Evolutionary conservation across 768 basidiomycete species (phyloP).

Genomic region (Suillus lakei): DNA sequence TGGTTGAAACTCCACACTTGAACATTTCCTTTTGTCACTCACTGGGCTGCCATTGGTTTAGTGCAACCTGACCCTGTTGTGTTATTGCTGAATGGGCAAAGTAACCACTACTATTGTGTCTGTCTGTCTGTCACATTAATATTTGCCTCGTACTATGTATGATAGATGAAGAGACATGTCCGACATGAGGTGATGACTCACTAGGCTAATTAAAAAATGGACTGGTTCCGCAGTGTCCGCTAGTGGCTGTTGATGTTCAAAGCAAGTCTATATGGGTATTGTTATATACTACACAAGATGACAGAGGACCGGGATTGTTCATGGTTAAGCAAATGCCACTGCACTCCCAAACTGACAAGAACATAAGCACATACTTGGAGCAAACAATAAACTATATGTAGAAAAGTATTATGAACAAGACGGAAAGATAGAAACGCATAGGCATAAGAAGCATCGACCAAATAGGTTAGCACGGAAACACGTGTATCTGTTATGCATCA

Average conservation of each 20-base stretch:
- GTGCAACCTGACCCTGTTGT: too few species aligned
- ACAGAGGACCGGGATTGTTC: slow-evolving; percentile 16
- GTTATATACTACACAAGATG: not conserved
- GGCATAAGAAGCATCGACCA: slow-evolving; percentile 2
- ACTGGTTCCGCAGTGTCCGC: not conserved
- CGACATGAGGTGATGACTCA: not conserved
- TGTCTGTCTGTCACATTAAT: not conserved
- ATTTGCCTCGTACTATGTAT: not conserved
- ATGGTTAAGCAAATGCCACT: slow-evolving; percentile 2
- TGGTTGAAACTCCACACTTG: too few species aligned
- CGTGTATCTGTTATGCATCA: too few species aligned
- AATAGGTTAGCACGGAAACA: not conserved
- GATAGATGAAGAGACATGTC: slow-evolving; percentile 1
- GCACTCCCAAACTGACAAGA: slow-evolving; percentile 2
- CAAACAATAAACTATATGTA: slow-evolving; percentile 1
- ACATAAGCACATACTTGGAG: slow-evolving; percentile 4
- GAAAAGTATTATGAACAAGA: slow-evolving; percentile 6
- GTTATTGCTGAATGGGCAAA: not conserved
- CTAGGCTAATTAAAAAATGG: not conserved
- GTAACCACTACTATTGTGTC: not conserved
- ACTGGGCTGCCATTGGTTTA: too few species aligned
- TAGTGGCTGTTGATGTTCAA: not conserved
- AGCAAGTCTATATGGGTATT: slow-evolving; percentile 20
- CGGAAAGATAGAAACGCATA: slow-evolving; percentile 6
- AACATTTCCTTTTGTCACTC: too few species aligned